Evolutionary conservation across 306 rosid species (phyloP).

Genomic region (Gillenia trifoliata): DNA sequence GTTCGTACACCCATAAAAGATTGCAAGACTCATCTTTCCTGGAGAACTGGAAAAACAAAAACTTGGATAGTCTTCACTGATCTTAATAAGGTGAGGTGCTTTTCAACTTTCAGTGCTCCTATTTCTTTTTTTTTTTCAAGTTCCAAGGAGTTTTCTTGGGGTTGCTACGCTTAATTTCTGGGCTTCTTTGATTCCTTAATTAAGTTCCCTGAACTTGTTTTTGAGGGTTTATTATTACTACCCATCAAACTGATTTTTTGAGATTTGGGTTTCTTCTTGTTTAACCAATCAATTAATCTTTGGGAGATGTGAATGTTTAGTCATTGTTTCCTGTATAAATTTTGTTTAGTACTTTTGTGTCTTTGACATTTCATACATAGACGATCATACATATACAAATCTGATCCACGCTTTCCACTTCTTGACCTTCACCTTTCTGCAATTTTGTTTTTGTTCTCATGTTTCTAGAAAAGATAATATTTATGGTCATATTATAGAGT

Average conservation of each 20-base stretch:
- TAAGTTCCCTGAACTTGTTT: background rate
- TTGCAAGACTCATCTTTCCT: background rate
- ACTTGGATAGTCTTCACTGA: background rate
- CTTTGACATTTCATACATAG: too few species aligned
- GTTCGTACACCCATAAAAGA: conserved; percentile 20
- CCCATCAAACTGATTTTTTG: background rate
- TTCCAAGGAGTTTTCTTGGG: background rate
- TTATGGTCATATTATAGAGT: background rate
- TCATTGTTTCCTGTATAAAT: background rate
- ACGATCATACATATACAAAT: too few species aligned
- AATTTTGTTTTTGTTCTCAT: too few species aligned
- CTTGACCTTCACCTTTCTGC: too few species aligned
- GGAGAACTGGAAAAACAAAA: background rate
- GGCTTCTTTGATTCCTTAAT: background rate
- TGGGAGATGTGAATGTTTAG: background rate
- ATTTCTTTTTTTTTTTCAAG: background rate
- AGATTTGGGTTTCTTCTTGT: background rate
- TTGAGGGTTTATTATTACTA: background rate
- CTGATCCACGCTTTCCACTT: too few species aligned
- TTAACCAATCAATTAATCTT: background rate
- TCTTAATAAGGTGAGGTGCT: conserved; percentile 12
- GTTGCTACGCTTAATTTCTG: background rate
- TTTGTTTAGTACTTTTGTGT: background rate
- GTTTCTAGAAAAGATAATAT: too few species aligned
- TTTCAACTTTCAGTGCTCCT: background rate